Evolutionary conservation across 176 grass and related monocot genomes (phyloP), one percentile per base, ranked within the genome.

Genomic region (Oryza meyeriana): DNA sequence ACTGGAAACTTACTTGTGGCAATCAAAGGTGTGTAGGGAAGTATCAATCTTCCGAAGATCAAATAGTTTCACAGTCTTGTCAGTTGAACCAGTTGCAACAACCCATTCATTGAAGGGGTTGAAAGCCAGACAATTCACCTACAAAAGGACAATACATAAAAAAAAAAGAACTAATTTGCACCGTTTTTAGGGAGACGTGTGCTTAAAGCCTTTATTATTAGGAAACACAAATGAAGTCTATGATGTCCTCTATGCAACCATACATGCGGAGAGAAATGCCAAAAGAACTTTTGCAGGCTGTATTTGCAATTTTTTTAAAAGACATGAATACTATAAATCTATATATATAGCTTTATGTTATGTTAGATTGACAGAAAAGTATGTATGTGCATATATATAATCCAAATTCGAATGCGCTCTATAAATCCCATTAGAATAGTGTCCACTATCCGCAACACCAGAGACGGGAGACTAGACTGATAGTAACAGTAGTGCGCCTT

Each of bases 31-130:
- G 80, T 99, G 91, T 22, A 99, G 69, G 48, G 91, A 61, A 69
- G 80, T 88, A 79, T 85, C 90, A 17, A 99, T 85, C 87, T 94
- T 99, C 24, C 96, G 89, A 83, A 99, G 89, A 76, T 99, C 96
- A 85, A 95, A 99, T 80, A 99, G 92, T 80, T 95, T 99, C 29
- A 99, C 96, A 68, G 93, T 95, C 80, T 99, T 99, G 71, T 99
- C 93, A 11, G 93, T 92, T 70, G 96, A 99, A 82, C 93, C 96
- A 64, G 96, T 99, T 84, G 96, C 93, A 64, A 99, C 93, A 81
- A 99, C 85, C 96, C 96, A 99, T 77, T 99, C 93, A 75, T 99
- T 99, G 75, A 99, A 99, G 11, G 96, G 96, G 77, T 99, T 99
- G 85, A 99, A 99, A 69, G 96, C 89, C 47, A 99, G 81, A 70